phyloP scores from a whole-genome alignment of 2,329 filamentous ascomycete species.

The Lasiodiplodia hormozganensis region DNA sequence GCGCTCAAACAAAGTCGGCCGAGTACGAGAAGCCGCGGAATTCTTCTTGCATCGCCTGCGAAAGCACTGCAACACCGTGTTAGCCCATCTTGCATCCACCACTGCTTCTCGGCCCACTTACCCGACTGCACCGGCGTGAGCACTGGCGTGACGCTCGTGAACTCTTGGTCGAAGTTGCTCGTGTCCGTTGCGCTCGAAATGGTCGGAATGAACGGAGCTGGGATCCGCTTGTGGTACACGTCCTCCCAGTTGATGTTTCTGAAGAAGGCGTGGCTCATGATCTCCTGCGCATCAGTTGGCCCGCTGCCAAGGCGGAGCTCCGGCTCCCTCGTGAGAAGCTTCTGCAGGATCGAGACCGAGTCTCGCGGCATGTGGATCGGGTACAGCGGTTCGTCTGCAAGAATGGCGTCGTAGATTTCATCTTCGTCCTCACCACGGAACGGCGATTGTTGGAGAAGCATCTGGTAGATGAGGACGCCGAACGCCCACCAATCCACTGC shows the following conservation, averaged over 20 bases:
- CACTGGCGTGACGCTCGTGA: constrained; percentile 97
- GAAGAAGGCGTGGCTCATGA: constrained; percentile 99
- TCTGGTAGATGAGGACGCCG: constrained; percentile 98
- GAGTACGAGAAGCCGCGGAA: constrained; percentile 99
- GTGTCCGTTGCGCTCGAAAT: constrained; percentile 95
- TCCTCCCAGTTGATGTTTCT: constrained; percentile 98
- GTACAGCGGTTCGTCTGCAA: constrained; percentile 95
- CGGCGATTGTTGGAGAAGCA: constrained; percentile 97
- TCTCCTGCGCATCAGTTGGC: constrained; percentile 95
- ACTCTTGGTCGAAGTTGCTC: constrained; percentile 99
- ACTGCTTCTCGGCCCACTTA: constrained; percentile 59
- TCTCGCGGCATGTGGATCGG: constrained; percentile 99
- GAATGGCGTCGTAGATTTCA: constrained; percentile 98
- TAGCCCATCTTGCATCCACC: constrained; percentile 31
- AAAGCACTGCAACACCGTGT: constrained; percentile 70
- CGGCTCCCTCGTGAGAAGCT: constrained; percentile 92
- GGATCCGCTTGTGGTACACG: constrained; percentile 92
- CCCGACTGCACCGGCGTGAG: constrained; percentile 96
- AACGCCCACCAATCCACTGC: constrained; percentile 99
- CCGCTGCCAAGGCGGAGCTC: constrained; percentile 92
- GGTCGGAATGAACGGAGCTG: constrained; percentile 85
- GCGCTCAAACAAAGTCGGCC: constrained; percentile 74
- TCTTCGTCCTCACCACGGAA: constrained; percentile 99
- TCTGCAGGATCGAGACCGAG: constrained; percentile 96
- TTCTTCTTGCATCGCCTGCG: constrained; percentile 98